Percentiles rank a stretch among this genome's conserved stretches.
Conservation (phyloP, 352 stramenopile genomes). For the Phytopythium sindhum region DNA sequence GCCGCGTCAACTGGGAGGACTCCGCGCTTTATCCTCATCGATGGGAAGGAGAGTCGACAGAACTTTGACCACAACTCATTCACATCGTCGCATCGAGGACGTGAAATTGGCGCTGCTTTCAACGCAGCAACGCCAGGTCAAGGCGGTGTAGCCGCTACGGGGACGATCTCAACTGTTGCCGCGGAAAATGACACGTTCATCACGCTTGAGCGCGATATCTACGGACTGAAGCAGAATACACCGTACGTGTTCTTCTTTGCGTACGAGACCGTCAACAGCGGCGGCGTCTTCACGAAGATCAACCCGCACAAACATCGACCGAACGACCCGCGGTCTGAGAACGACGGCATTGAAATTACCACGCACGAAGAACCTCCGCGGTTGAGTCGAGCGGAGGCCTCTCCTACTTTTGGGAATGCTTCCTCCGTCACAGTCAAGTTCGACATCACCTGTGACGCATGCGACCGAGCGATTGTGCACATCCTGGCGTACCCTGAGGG, state of each 20-base stretch:
- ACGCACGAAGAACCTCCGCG: slow-evolving; percentile 51
- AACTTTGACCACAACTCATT: slow-evolving; percentile 41
- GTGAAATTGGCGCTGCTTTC: slow-evolving; percentile 21
- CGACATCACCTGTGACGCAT: slow-evolving; percentile 51
- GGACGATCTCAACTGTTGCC: slow-evolving; percentile 31
- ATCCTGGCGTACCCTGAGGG: slow-evolving; percentile 36
- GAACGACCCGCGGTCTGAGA: slow-evolving; percentile 37
- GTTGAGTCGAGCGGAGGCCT: slow-evolving; percentile 35
- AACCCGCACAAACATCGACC: slow-evolving; percentile 57
- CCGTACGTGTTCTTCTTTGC: slow-evolving; percentile 71
- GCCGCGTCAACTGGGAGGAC: slow-evolving; percentile 23
- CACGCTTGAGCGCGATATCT: slow-evolving; percentile 31
- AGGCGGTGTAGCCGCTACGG: slow-evolving; percentile 40
- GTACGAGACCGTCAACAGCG: slow-evolving; percentile 62
- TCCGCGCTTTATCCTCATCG: slow-evolving; percentile 65
- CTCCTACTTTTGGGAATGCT: slow-evolving; percentile 54
- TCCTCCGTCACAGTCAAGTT: slow-evolving; percentile 51
- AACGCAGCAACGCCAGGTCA: slow-evolving; percentile 16
- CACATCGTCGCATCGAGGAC: slow-evolving; percentile 9
- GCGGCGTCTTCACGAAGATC: slow-evolving; percentile 64
- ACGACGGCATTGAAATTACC: slow-evolving; percentile 42
- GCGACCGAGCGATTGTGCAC: slow-evolving; percentile 46
- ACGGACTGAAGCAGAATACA: slow-evolving; percentile 37
- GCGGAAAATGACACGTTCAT: slow-evolving; percentile 51
- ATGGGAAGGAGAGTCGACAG: slow-evolving; percentile 35